A percentile compares a stretch with the other conserved stretches of the same genome.
These are phyloP conservation scores for Podospora fimiseda DNA, from an alignment of 495 filamentous ascomycete species.

Conservation along the genomic window DNA sequence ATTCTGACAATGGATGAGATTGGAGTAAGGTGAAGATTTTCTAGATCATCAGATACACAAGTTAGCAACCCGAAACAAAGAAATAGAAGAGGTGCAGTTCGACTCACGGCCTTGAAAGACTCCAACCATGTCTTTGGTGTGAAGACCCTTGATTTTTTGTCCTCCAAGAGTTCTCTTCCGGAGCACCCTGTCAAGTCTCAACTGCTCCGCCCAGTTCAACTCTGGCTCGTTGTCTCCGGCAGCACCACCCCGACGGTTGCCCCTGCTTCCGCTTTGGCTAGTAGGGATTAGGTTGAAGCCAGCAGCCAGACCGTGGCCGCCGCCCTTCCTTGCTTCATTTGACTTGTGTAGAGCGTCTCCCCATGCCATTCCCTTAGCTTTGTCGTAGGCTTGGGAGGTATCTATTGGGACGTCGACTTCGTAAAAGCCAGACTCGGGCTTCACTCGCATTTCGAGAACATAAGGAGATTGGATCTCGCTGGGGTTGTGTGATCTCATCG, in stretches of 20 bases:
- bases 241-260: conserved; percentile 18
- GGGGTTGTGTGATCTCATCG: conserved; percentile 28
- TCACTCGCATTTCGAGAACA: conserved; percentile 37
- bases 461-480: conserved; percentile 22
- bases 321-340: conserved; percentile 40
- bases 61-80: not conserved
- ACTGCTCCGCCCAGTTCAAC: conserved; percentile 40
- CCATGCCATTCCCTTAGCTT: conserved; percentile 41
- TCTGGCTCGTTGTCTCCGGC: conserved; percentile 22
- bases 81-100: not conserved
- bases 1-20: conserved; percentile 39
- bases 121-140: conserved; percentile 42
- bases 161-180: conserved; percentile 41
- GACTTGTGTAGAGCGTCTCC: conserved; percentile 36
- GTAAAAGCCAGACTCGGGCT: conserved; percentile 39
- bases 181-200: conserved; percentile 38
- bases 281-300: conserved; percentile 40
- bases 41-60: conserved; percentile 18
- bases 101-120: conserved; percentile 44
- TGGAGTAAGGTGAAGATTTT: conserved; percentile 44
- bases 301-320: conserved; percentile 40
- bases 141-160: conserved; percentile 27
- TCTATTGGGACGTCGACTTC: conserved; percentile 44
- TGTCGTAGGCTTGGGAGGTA: conserved; percentile 38
- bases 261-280: conserved; percentile 7